Evolutionary conservation across 2,329 filamentous ascomycete species (phyloP), one percentile per base, ranked within the genome.

Genomic region (Ilyonectria mors-panacis): DNA sequence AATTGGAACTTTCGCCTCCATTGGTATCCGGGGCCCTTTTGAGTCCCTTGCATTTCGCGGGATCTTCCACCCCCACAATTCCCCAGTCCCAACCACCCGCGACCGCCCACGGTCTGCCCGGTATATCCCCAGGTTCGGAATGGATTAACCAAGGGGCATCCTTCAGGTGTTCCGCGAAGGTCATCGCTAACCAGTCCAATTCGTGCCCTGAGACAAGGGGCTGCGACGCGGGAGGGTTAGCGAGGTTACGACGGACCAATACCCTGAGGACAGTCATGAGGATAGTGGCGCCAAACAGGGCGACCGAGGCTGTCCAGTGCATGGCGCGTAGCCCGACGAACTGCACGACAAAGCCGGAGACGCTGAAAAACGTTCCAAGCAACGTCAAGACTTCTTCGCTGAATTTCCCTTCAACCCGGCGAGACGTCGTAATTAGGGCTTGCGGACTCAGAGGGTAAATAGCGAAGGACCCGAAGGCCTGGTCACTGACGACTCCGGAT

Each of bases 291-390:
- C 28, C 73, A n/a, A 79, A 73, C 33, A 78, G 76, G 7, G 63
- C 65, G 26, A 78, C 48, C 3, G 76, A 66, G 2, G 64, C 71
- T 1, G 76, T 75, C 73, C 73, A 78, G 51, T 78, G 72, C 70
- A 76, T 71, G 1, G 62, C 71, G 4, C 76, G 69, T 26, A 77
- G 53, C 6, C 77, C 78, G 19, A 74, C 61, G 26, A 80, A 79
- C 50, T 79, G 78, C 1, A 72, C 39, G 9, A 79, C 21, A 51
- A 76, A 79, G 4, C 78, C 78, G 15, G 9, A 35, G 15, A 58
- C 8, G 15, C 55, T 8, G 12, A 58, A n/a, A n/a, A n/a, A n/a
- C n/a, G n/a, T n/a, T n/a, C n/a, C n/a, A n/a, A n/a, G n/a, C n/a
- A n/a, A n/a, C n/a, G n/a, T n/a, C n/a, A n/a, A n/a, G n/a, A n/a